Evolutionary conservation across 164 flowering plant genomes (phyloP).

Genomic region (Euptelea pleiosperma): DNA sequence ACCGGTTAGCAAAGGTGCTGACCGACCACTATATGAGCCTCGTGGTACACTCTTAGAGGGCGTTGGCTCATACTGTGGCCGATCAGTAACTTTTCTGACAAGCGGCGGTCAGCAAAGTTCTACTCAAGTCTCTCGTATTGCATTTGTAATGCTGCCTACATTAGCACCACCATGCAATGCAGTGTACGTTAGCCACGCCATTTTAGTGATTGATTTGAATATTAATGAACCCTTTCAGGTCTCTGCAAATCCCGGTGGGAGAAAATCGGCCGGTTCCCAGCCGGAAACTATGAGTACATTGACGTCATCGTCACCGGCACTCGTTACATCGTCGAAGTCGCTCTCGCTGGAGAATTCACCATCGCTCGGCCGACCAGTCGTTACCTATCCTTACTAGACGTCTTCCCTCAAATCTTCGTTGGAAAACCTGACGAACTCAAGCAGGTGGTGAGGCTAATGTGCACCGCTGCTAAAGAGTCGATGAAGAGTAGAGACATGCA

Average conservation of each 20-base stretch:
- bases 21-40: too few relatives aligned
- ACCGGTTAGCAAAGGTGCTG: too few relatives aligned
- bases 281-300: conserved; percentile 63
- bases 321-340: conserved; percentile 58
- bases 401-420: conserved; percentile 51
- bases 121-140: too few relatives aligned
- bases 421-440: conserved; percentile 47
- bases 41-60: too few relatives aligned
- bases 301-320: conserved; percentile 40
- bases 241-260: conserved; percentile 81
- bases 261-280: conserved; percentile 40
- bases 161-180: too few relatives aligned
- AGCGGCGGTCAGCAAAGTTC: too few relatives aligned
- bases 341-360: conserved; percentile 50
- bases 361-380: conserved; percentile 59
- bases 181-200: too few relatives aligned
- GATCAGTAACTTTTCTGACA: too few relatives aligned
- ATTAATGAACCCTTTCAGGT: too few relatives aligned
- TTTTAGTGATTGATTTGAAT: too few relatives aligned
- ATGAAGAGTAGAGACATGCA: conserved; percentile 49
- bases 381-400: conserved; percentile 38
- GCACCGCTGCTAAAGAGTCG: conserved; percentile 51
- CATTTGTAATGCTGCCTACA: too few relatives aligned
- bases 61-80: too few relatives aligned
- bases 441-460: conserved; percentile 56